phyloP scores from a whole-genome alignment of 1,139 yeast species.

The Groenewaldozyma auringiensis region DNA sequence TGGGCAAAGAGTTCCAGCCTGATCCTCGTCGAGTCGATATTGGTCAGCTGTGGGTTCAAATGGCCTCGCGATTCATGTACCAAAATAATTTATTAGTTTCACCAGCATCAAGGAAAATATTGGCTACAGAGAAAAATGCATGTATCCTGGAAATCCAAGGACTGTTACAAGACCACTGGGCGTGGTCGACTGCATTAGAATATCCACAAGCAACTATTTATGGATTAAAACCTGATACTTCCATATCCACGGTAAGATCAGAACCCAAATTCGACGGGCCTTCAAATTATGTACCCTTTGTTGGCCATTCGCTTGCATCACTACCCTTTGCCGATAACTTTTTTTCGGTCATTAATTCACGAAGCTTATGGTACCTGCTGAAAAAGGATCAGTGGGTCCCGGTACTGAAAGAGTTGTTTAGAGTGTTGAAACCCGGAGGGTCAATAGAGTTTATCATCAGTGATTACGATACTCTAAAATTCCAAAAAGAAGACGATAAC shows the following conservation, averaged over 20 bases:
- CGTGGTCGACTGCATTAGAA: conserved; percentile 37
- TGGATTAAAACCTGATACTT: conserved; percentile 24
- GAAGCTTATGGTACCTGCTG: conserved; percentile 30
- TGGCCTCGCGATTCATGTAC: conserved; percentile 25
- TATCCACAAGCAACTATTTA: conserved; percentile 30
- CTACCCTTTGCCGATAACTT: conserved; percentile 33
- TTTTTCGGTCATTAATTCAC: conserved; percentile 30
- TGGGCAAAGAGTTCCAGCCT: conserved; percentile 8
- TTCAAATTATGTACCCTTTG: conserved; percentile 25
- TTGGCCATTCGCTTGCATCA: conserved; percentile 25
- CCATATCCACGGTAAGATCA: not conserved
- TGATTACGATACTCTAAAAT: conserved; percentile 27
- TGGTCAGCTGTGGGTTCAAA: conserved; percentile 30
- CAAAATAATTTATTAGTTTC: conserved; percentile 21
- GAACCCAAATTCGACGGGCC: conserved; percentile 24
- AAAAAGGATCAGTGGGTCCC: conserved; percentile 29
- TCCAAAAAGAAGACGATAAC: conserved; percentile 16
- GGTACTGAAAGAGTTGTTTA: conserved; percentile 31
- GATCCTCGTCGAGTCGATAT: conserved; percentile 15
- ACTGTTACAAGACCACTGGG: conserved; percentile 31
- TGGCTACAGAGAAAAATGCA: conserved; percentile 3
- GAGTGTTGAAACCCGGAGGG: conserved; percentile 38
- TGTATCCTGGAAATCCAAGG: conserved; percentile 29
- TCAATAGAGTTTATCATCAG: conserved; percentile 29
- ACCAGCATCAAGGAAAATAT: conserved; percentile 7